Conservation (phyloP, 805 yeast species). For the Barnettozyma californica region DNA sequence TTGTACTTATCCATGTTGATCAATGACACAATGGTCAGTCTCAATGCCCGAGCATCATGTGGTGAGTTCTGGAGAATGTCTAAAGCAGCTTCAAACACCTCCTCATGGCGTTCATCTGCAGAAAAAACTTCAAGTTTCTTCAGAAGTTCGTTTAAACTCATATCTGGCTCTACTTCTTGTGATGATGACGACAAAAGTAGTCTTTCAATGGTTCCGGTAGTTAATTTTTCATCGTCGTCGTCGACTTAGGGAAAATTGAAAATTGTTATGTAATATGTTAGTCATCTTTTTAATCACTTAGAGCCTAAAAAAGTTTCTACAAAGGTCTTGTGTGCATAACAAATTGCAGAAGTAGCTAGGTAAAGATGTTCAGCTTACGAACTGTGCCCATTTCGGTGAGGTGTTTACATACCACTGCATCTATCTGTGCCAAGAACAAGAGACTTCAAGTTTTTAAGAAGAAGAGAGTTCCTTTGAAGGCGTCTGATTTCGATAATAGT, state of each 20-base stretch:
- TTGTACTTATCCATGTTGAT: constrained; percentile 61
- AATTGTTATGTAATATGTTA: too few species aligned
- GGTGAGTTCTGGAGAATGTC: constrained; percentile 25
- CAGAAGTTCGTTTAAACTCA: constrained; percentile 24
- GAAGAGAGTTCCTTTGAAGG: neutral
- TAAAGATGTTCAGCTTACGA: neutral
- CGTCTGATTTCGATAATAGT: neutral
- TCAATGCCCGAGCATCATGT: constrained; percentile 30
- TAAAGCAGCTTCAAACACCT: constrained; percentile 22
- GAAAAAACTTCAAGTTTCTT: constrained; percentile 23
- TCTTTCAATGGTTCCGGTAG: neutral
- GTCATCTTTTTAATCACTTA: neutral
- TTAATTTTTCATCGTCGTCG: neutral
- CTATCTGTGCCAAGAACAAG: constrained; percentile 1
- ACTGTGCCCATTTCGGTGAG: neutral
- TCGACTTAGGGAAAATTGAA: neutral
- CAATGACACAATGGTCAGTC: constrained; percentile 50
- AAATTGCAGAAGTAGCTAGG: neutral
- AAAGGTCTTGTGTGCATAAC: neutral
- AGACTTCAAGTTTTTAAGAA: constrained; percentile 12
- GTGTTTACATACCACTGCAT: neutral
- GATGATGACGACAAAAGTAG: too few species aligned
- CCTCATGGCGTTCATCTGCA: constrained; percentile 17
- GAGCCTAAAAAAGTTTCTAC: neutral
- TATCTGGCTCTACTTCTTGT: neutral